Percentiles rank a stretch among this genome's conserved stretches.
Evolutionary conservation across 2,329 filamentous ascomycete species (phyloP).

Genomic region (Hymenoscyphus occultus): DNA sequence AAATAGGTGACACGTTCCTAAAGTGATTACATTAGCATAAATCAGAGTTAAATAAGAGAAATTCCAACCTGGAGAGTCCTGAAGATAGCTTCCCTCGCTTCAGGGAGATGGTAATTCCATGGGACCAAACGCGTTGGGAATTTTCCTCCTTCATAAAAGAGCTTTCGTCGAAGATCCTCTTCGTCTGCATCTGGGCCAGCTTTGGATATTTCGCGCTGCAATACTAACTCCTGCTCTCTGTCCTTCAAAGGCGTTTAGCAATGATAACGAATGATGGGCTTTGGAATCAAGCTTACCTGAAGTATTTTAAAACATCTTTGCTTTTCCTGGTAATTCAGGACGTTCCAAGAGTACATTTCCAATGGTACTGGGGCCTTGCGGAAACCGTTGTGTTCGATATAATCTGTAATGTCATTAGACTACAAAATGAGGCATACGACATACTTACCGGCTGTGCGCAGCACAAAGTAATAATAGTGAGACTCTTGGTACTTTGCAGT

Average conservation of each 20-base stretch:
- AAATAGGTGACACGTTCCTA: constrained; percentile 11
- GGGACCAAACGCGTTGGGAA: constrained; percentile 9
- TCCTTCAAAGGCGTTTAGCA: background rate
- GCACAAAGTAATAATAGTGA: background rate
- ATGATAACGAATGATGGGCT: too few species aligned
- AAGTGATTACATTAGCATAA: background rate
- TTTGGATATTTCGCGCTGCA: constrained; percentile 11
- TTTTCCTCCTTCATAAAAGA: constrained; percentile 7
- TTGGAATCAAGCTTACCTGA: constrained; percentile 9
- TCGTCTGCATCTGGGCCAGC: constrained; percentile 12
- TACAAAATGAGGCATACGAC: background rate
- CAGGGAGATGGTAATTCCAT: background rate
- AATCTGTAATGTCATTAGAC: background rate
- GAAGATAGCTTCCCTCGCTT: constrained; percentile 10
- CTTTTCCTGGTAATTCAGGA: constrained; percentile 6
- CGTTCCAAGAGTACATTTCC: constrained; percentile 10
- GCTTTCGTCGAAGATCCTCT: constrained; percentile 4
- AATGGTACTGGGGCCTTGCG: constrained; percentile 12
- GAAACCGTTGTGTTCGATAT: constrained; percentile 5
- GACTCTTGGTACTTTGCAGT: too few species aligned
- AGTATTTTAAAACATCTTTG: constrained; percentile 11
- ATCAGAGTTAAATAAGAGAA: background rate
- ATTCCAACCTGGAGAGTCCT: constrained; percentile 13
- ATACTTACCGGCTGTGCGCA: background rate
- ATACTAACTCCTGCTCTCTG: constrained; percentile 9